phyloP scores from a whole-genome alignment of 179 eudicot genomes.

The Spergularia azorica region DNA sequence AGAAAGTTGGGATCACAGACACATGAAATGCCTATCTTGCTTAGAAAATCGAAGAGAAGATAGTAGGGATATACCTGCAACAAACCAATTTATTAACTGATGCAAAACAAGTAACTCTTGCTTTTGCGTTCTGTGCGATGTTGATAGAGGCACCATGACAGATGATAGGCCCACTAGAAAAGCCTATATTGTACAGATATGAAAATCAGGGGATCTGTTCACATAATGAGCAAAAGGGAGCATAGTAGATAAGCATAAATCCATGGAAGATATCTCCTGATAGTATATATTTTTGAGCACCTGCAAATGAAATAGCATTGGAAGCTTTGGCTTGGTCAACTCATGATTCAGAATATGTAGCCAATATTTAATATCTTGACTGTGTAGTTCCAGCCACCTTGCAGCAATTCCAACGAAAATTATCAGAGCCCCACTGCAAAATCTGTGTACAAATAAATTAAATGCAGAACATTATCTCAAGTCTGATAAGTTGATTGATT shows the following conservation, averaged over 20 bases:
- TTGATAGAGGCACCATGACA: constrained; percentile 78
- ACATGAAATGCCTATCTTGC: not conserved
- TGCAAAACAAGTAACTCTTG: constrained; percentile 73
- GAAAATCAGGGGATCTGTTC: constrained; percentile 22
- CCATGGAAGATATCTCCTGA: not conserved
- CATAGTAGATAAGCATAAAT: not conserved
- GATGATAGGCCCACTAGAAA: constrained; percentile 80
- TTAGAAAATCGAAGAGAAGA: constrained; percentile 4
- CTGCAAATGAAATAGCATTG: constrained; percentile 72
- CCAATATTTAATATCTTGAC: constrained; percentile 64
- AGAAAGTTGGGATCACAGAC: not conserved
- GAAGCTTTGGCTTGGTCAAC: constrained; percentile 48
- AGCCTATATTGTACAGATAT: constrained; percentile 42
- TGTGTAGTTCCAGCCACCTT: constrained; percentile 57
- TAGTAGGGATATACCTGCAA: constrained; percentile 57
- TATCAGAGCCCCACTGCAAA: constrained; percentile 75
- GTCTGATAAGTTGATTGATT: not conserved
- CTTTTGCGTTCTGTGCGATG: constrained; percentile 80
- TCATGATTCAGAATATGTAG: constrained; percentile 51
- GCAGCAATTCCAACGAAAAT: constrained; percentile 62
- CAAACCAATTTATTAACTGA: constrained; percentile 82
- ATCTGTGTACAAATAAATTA: constrained; percentile 39
- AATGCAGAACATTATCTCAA: constrained; percentile 11
- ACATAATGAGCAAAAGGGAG: constrained; percentile 9
- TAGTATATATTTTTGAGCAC: constrained; percentile 32